Conservation (phyloP, 305 asterid genomes). For the Fraxinus velutina region DNA sequence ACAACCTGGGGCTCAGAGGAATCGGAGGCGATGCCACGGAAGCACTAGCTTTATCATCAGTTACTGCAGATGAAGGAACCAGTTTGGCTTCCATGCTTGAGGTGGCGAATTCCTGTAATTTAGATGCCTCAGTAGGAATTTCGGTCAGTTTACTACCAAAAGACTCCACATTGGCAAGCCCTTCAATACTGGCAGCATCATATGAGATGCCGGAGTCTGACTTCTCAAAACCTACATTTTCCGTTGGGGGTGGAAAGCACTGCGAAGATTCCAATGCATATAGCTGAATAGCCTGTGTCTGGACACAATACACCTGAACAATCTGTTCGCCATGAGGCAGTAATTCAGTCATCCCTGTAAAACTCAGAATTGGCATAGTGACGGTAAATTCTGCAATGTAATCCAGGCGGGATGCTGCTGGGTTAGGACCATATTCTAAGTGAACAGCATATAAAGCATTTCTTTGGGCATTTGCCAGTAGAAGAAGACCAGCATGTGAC, state of each 20-base stretch:
- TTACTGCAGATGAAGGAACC: neutral
- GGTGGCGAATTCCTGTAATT: neutral
- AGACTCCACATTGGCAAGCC: slow-evolving; percentile 37
- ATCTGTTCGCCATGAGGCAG: slow-evolving; percentile 79
- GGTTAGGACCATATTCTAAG: slow-evolving; percentile 81
- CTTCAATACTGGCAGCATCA: slow-evolving; percentile 49
- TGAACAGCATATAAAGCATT: slow-evolving; percentile 95
- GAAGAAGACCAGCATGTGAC: slow-evolving; percentile 83
- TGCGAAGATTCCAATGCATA: slow-evolving; percentile 84
- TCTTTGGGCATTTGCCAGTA: slow-evolving; percentile 92
- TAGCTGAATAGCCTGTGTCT: slow-evolving; percentile 95
- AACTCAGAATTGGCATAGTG: slow-evolving; percentile 74
- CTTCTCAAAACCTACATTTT: slow-evolving; percentile 47
- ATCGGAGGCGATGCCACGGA: neutral
- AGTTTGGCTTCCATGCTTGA: neutral
- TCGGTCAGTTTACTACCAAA: slow-evolving; percentile 47
- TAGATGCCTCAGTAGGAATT: slow-evolving; percentile 18
- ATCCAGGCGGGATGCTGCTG: slow-evolving; percentile 80
- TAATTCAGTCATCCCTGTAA: slow-evolving; percentile 68
- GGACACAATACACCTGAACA: slow-evolving; percentile 90
- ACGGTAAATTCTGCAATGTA: slow-evolving; percentile 91
- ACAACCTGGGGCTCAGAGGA: slow-evolving; percentile 62
- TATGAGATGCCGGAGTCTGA: slow-evolving; percentile 48
- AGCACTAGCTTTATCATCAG: neutral
- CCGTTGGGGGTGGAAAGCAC: slow-evolving; percentile 76